These are phyloP conservation scores for Eucalyptus curtisii DNA, from an alignment of 345 rosid genomes.

Conservation along the genomic window DNA sequence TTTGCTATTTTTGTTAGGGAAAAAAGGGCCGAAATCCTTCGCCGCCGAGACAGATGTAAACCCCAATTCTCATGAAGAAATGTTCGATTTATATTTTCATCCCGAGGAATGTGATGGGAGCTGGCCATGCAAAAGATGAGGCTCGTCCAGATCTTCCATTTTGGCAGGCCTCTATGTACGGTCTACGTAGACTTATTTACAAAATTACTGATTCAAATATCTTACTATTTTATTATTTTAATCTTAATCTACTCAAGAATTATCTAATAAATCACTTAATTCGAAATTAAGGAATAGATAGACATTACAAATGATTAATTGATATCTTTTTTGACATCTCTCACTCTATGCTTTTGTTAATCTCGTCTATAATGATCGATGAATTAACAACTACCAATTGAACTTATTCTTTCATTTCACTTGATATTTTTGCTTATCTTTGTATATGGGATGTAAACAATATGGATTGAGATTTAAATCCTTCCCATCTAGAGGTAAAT, in stretches of 20 bases:
- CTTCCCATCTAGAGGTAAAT: neutral
- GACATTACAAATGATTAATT: too few species aligned
- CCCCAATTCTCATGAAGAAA: neutral
- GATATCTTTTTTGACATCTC: too few species aligned
- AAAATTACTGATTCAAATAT: too few species aligned
- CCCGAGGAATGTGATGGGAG: neutral
- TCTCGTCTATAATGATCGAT: too few species aligned
- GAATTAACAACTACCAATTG: rapidly evolving
- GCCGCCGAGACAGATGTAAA: neutral
- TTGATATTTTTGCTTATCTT: too few species aligned
- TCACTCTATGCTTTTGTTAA: too few species aligned
- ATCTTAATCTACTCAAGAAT: too few species aligned
- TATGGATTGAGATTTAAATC: neutral
- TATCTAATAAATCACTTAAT: too few species aligned
- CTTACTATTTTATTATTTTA: too few species aligned
- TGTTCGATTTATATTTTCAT: too few species aligned
- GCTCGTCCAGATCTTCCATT: neutral
- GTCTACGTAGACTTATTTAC: neutral
- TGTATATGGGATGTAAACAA: neutral
- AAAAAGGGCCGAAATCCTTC: neutral
- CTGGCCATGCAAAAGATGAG: neutral
- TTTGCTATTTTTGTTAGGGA: neutral
- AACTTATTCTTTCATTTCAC: too few species aligned
- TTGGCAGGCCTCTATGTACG: neutral
- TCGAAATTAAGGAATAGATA: rapidly evolving